phyloP scores from a whole-genome alignment of 2,329 filamentous ascomycete genomes.

The Penicillium sp. region DNA sequence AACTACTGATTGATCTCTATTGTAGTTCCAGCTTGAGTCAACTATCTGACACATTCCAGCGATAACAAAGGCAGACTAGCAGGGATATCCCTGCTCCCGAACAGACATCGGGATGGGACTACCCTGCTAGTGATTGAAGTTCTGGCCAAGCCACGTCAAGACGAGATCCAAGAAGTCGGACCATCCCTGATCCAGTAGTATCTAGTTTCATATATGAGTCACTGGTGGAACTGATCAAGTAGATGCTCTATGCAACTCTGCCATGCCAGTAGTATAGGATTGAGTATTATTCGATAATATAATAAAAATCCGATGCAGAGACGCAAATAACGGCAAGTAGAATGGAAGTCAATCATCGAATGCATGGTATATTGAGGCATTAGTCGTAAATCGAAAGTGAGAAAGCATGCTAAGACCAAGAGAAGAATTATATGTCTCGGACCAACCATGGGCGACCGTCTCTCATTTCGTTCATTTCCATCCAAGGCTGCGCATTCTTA shows the following conservation, averaged over 20 bases:
- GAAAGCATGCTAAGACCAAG: not conserved
- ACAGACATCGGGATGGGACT: not conserved
- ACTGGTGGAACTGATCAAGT: not conserved
- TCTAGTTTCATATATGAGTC: not conserved
- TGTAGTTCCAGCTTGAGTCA: not conserved
- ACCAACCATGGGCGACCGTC: not conserved
- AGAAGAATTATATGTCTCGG: not conserved
- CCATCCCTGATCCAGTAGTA: not conserved
- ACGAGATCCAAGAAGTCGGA: not conserved
- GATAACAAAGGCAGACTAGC: not conserved
- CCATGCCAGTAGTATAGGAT: not conserved
- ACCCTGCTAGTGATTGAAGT: not conserved
- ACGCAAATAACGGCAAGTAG: too few relatives aligned
- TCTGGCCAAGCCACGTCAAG: not conserved
- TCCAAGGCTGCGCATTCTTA: slow-evolving; percentile 4
- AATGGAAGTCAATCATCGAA: too few relatives aligned
- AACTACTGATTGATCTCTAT: not conserved
- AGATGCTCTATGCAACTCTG: not conserved
- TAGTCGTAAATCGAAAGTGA: not conserved
- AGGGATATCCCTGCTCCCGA: not conserved
- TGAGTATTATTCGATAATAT: not conserved
- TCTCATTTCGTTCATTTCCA: slow-evolving; percentile 8
- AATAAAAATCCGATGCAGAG: not conserved
- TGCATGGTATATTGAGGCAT: not conserved
- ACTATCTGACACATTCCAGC: not conserved